Evolutionary conservation across 164 flowering plant genomes (phyloP), one percentile per base, ranked within the genome.

Genomic region (Nelumbo lutea): DNA sequence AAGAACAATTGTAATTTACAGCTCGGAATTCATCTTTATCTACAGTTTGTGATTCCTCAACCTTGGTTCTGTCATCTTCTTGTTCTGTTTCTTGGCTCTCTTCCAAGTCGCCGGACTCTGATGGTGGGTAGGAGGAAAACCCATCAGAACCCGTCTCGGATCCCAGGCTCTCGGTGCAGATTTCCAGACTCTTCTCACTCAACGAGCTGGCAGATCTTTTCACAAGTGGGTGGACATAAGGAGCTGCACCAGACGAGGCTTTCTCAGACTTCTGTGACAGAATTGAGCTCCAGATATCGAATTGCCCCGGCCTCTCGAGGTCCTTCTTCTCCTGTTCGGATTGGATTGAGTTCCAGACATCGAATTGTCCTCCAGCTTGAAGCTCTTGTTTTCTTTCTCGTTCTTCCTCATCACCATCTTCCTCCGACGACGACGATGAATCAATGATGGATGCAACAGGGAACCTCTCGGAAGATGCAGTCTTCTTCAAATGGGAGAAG

Each of bases 81-180:
- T 53, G 51, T 44, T 59, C 70, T 8, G 53, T 61, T 61, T 81
- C 85, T 38, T 65, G 40, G 5, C 72, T 66, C 5, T 74, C 72
- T 6, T 79, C 85, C 1, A 69, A 74, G 9, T 82, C 86, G 0
- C 77, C 73, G 1, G 61, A 66, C 42, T 81, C 88, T 0, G 90
- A 85, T 5, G 86, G 43, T 0, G 87, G 72, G 69, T 68, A 72
- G 3, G 81, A 76, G 6, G 86, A 85, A 73, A 85, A 87, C 42
- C 84, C 84, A 2, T 87, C 98, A 14, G 95, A 93, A 4, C 98
- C 98, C 1, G 93, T 86, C 74, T 93, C 98, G 4, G 98, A 93
- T 46, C 98, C 98, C 27, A 93, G 93, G 60, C 88, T 85, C 77
- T 93, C 98, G 0, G 98, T 93, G 82, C 98, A 93, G 9, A 90